These are phyloP conservation scores for Coemansia sp. DNA, from an alignment of 192 early-diverging fungal genomes.

Conservation along the genomic window DNA sequence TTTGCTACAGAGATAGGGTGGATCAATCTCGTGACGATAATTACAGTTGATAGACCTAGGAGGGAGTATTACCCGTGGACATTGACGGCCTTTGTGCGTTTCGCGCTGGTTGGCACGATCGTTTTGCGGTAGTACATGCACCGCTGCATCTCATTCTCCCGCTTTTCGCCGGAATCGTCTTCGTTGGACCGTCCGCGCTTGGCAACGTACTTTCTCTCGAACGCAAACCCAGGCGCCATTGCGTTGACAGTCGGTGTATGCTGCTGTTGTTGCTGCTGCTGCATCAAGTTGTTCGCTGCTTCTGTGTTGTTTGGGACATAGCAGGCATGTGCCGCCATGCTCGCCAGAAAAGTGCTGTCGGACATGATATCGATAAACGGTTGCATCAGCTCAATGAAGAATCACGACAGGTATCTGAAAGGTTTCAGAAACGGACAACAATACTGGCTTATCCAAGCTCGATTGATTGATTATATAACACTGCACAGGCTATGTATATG, in stretches of 20 bases:
- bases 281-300: slow-evolving; percentile 10
- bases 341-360: slow-evolving; percentile 15
- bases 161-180: slow-evolving; percentile 3
- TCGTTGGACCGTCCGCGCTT: slow-evolving; percentile 42
- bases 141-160: slow-evolving; percentile 26
- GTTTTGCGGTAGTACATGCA: slow-evolving; percentile 46
- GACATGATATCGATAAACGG: slow-evolving; percentile 2
- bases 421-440: background rate
- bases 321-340: slow-evolving; percentile 49
- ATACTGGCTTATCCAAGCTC: background rate
- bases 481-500: background rate
- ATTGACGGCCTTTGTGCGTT: slow-evolving; percentile 41
- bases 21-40: background rate
- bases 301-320: slow-evolving; percentile 22
- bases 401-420: background rate
- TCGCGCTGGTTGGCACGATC: slow-evolving; percentile 25
- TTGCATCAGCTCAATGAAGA: slow-evolving; percentile 3
- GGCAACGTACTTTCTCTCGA: slow-evolving; percentile 23
- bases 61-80: slow-evolving; percentile 15
- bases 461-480: background rate
- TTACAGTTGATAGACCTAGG: background rate
- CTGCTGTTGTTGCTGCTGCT: slow-evolving; percentile 6
- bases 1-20: no score
- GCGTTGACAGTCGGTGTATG: background rate
- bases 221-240: slow-evolving; percentile 3